A percentile compares a stretch with the other conserved stretches of the same genome.
Evolutionary conservation across 1,139 yeast genomes (phyloP).

Genomic region (Taphrina pruni): DNA sequence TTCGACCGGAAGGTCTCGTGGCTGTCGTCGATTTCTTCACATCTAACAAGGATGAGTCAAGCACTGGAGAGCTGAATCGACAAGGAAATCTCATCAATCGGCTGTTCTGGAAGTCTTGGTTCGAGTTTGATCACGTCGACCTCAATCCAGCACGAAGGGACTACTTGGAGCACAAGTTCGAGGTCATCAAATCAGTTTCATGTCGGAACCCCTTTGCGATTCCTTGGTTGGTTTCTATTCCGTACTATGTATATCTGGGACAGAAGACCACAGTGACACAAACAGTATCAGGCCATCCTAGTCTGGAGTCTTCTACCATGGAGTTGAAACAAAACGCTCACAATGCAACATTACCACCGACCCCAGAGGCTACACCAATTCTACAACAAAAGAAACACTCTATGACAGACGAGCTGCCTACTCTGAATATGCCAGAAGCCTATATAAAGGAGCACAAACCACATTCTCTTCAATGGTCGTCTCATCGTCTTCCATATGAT

Average conservation of each 20-base stretch:
- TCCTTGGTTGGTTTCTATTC: conserved; percentile 65
- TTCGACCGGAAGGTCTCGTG: conserved; percentile 64
- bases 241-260: conserved; percentile 83
- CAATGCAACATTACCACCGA: conserved; percentile 21
- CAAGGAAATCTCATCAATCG: conserved; percentile 50
- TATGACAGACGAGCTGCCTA: conserved; percentile 20
- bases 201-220: conserved; percentile 59
- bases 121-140: conserved; percentile 80
- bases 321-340: background rate
- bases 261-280: conserved; percentile 3
- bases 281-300: background rate
- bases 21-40: conserved; percentile 83
- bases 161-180: conserved; percentile 78
- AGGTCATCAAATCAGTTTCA: conserved; percentile 76
- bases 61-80: conserved; percentile 17
- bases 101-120: conserved; percentile 87
- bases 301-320: background rate
- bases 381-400: conserved; percentile 18
- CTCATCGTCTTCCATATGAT: conserved; percentile 72
- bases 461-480: conserved; percentile 15
- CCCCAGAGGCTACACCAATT: conserved; percentile 34
- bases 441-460: background rate
- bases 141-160: conserved; percentile 82
- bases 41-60: conserved; percentile 49
- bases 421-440: conserved; percentile 18